Percentiles rank a stretch among this genome's conserved stretches.
Evolutionary conservation across 495 filamentous ascomycete species (phyloP).

Genomic region (Penicillium bovifimosum): DNA sequence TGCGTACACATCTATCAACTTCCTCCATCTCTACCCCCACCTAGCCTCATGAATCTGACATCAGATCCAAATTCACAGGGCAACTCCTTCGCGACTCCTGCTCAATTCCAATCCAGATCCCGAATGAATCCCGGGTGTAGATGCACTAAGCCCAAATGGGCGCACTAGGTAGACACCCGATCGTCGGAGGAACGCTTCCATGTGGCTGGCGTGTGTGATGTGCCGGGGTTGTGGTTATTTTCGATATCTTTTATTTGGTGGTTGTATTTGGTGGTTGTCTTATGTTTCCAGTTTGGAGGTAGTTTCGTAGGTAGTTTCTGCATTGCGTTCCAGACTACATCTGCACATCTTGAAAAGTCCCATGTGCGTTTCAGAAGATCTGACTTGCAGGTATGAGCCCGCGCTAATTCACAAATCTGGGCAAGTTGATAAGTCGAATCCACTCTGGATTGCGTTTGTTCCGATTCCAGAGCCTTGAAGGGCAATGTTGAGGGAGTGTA

Average conservation of each 20-base stretch:
- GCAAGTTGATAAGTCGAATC: conserved; percentile 14
- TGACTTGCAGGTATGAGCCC: not conserved
- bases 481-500: conserved; percentile 2
- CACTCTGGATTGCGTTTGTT: no score
- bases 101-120: no score
- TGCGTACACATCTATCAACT: no score
- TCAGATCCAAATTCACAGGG: no score
- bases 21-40: no score
- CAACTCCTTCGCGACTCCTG: no score
- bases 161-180: not conserved
- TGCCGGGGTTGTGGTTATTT: not conserved
- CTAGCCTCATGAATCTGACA: no score
- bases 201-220: not conserved
- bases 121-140: not conserved
- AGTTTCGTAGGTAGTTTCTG: no score
- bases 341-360: not conserved
- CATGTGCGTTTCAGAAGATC: not conserved
- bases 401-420: not conserved
- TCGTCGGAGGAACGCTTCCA: not conserved
- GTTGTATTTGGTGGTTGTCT: no score
- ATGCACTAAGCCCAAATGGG: not conserved
- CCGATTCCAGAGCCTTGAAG: no score
- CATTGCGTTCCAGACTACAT: not conserved
- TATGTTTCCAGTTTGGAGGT: no score
- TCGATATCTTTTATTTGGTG: not conserved